Evolutionary conservation across 2,329 filamentous ascomycete genomes (phyloP).

Genomic region (Neurospora crassa): DNA sequence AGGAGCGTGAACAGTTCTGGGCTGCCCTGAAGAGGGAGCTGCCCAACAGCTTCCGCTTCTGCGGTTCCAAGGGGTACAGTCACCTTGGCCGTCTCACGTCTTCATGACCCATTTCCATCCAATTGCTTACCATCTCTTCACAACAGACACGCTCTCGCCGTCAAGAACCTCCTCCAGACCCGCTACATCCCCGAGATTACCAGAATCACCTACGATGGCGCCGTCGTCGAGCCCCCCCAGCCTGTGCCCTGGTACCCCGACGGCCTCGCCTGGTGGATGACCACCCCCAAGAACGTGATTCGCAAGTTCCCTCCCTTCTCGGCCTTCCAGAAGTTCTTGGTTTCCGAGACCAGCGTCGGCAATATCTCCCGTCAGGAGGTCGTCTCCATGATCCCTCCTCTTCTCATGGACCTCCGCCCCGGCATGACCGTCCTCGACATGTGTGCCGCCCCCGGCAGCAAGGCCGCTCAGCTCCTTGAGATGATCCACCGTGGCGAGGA

Average conservation of each 20-base stretch:
- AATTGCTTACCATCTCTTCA: constrained; percentile 4
- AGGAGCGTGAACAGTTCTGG: constrained; percentile 79
- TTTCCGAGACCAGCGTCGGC: constrained; percentile 92
- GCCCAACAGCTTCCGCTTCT: constrained; percentile 96
- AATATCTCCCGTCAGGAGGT: constrained; percentile 97
- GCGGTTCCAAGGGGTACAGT: constrained; percentile 79
- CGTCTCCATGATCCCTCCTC: constrained; percentile 96
- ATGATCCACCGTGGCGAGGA: constrained; percentile 92
- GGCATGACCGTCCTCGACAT: constrained; percentile 92
- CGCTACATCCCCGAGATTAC: constrained; percentile 87
- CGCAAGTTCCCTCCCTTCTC: constrained; percentile 90
- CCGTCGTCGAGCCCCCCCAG: constrained; percentile 69
- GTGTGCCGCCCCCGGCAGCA: constrained; percentile 94
- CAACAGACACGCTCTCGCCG: constrained; percentile 74
- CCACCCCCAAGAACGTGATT: constrained; percentile 91
- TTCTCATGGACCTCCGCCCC: constrained; percentile 82
- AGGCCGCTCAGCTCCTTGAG: constrained; percentile 90
- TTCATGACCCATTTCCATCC: not conserved
- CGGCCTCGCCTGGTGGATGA: constrained; percentile 94
- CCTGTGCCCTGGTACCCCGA: constrained; percentile 90
- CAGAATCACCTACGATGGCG: constrained; percentile 74
- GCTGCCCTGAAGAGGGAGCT: constrained; percentile 70
- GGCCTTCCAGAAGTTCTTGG: constrained; percentile 93
- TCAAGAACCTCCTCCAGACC: constrained; percentile 78
- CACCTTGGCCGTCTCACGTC: not conserved